phyloP scores from a whole-genome alignment of 352 stramenopile species.

The Phytophthora pseudosyringae region DNA sequence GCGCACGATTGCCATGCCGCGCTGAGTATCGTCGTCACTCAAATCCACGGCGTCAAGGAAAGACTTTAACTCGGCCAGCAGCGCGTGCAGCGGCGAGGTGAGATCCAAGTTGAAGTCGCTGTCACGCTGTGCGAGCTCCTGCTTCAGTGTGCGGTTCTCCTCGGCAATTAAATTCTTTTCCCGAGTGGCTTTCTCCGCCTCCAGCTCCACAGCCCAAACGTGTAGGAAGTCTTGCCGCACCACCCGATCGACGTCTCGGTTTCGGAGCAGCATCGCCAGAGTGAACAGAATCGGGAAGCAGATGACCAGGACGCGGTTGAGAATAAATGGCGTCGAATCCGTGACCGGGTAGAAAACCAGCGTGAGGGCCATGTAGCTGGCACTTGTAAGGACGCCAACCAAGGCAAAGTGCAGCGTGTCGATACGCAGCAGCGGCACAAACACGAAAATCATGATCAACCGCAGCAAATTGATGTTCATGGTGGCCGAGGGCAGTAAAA shows the following conservation, averaged over 20 bases:
- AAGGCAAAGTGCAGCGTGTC: constrained; percentile 75
- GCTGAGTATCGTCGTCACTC: constrained; percentile 59
- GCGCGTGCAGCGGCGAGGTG: constrained; percentile 70
- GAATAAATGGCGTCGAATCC: constrained; percentile 63
- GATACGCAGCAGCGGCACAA: constrained; percentile 75
- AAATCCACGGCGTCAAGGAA: constrained; percentile 78
- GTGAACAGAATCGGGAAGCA: constrained; percentile 76
- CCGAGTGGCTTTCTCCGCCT: constrained; percentile 70
- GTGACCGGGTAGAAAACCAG: constrained; percentile 72
- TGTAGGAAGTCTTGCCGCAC: constrained; percentile 84
- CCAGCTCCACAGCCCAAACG: constrained; percentile 76
- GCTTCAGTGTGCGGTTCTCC: constrained; percentile 82
- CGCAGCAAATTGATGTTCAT: constrained; percentile 87
- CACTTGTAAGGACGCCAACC: constrained; percentile 57
- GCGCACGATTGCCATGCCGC: constrained; percentile 65
- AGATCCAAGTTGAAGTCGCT: constrained; percentile 79
- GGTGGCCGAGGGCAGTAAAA: constrained; percentile 67
- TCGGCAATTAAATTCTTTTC: constrained; percentile 86
- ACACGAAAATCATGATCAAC: constrained; percentile 79
- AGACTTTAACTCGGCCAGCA: constrained; percentile 79
- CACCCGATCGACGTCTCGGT: constrained; percentile 78
- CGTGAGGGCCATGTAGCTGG: constrained; percentile 69
- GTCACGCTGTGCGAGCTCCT: constrained; percentile 76
- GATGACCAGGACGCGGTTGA: constrained; percentile 72
- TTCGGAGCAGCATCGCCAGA: constrained; percentile 72